phyloP scores from a whole-genome alignment of 257 asterid species.

The Orobanche coerulescens region DNA sequence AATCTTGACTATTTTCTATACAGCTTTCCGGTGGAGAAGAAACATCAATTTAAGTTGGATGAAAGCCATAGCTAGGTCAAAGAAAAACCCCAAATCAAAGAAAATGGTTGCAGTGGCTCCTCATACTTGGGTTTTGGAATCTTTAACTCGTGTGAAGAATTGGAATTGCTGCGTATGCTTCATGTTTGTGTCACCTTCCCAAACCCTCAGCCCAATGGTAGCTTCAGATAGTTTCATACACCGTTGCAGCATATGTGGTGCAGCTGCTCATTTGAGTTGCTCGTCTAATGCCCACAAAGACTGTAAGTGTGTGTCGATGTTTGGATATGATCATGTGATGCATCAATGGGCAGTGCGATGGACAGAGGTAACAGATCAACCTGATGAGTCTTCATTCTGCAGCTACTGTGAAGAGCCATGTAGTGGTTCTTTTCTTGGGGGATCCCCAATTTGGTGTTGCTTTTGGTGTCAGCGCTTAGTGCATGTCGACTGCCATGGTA shows the following conservation, averaged over 20 bases:
- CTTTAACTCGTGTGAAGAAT: constrained; percentile 74
- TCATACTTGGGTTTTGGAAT: constrained; percentile 81
- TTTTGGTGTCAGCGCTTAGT: constrained; percentile 96
- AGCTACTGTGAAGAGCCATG: constrained; percentile 98
- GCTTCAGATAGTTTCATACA: constrained; percentile 68
- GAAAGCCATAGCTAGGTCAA: constrained; percentile 95
- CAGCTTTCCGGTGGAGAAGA: constrained; percentile 96
- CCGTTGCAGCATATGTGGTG: constrained; percentile 76
- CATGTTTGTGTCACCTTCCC: constrained; percentile 72
- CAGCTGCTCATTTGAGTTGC: constrained; percentile 87
- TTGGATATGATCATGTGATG: constrained; percentile 59
- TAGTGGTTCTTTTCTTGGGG: constrained; percentile 85
- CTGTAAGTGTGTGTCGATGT: constrained; percentile 83
- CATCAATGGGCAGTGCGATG: constrained; percentile 98
- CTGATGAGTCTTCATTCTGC: constrained; percentile 84
- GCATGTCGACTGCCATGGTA: constrained; percentile 92
- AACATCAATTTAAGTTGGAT: constrained; percentile 80
- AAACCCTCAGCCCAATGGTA: constrained; percentile 61
- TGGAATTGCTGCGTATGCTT: constrained; percentile 86
- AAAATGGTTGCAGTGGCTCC: constrained; percentile 61
- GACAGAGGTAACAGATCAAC: constrained; percentile 88
- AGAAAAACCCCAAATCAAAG: constrained; percentile 78
- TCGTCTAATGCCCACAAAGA: constrained; percentile 72
- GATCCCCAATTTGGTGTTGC: constrained; percentile 98
- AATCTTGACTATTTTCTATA: constrained; percentile 62